phyloP scores from a whole-genome alignment of 192 early-diverging fungal genomes.

The Coemansia sp. region DNA sequence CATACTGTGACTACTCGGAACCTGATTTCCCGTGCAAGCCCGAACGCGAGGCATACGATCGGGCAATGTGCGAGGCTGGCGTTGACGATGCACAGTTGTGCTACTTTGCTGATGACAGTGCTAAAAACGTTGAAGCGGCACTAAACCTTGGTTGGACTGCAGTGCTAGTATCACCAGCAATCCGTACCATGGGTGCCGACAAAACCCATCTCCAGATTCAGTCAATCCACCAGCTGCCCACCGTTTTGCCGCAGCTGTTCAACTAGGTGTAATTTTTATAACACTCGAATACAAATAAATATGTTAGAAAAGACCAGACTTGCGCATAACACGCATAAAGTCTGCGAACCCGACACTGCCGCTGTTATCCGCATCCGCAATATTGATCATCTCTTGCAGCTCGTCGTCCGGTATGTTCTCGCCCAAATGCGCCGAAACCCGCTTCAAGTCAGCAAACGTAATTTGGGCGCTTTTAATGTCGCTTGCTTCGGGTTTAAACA shows the following conservation, averaged over 20 bases:
- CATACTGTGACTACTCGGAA: conserved; percentile 70
- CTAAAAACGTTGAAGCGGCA: conserved; percentile 65
- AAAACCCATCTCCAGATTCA: conserved; percentile 58
- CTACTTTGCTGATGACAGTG: conserved; percentile 78
- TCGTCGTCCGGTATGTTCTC: conserved; percentile 68
- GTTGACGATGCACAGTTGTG: conserved; percentile 58
- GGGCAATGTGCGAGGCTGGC: conserved; percentile 69
- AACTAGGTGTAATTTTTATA: not conserved
- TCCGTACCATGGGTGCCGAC: conserved; percentile 14
- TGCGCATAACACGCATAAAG: conserved; percentile 64
- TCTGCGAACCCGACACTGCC: conserved; percentile 66
- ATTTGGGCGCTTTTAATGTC: conserved; percentile 60
- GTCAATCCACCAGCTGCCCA: conserved; percentile 62
- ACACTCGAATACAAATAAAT: not conserved
- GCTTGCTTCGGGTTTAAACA: conserved; percentile 74
- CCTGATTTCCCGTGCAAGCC: conserved; percentile 77
- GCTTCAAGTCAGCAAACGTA: conserved; percentile 72
- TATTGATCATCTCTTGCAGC: conserved; percentile 65
- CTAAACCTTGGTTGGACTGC: conserved; percentile 52
- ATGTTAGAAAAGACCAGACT: conserved; percentile 56
- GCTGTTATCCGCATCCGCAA: conserved; percentile 63
- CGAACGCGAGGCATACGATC: conserved; percentile 51
- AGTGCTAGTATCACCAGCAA: conserved; percentile 49
- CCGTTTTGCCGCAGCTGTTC: conserved; percentile 62
- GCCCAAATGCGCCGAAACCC: conserved; percentile 62